Evolutionary conservation across 2,329 filamentous ascomycete genomes (phyloP).

Genomic region (Talaromyces sp.): DNA sequence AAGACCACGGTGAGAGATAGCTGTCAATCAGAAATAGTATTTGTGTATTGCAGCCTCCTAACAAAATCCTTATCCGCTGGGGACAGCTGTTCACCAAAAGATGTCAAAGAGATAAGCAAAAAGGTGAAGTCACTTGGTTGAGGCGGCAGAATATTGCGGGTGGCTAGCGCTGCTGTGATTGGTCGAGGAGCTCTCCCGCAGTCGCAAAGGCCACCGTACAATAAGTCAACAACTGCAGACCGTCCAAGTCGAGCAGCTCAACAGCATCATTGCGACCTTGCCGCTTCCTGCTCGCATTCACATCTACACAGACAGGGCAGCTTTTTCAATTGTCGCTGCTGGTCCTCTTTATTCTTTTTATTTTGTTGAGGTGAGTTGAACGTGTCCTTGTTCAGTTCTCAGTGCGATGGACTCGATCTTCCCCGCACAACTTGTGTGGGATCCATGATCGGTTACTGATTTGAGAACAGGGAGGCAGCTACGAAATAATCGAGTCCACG

Average conservation of each 20-base stretch:
- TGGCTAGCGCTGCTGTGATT: conserved; percentile 27
- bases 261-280: conserved; percentile 17
- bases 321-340: conserved; percentile 18
- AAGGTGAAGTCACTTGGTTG: not conserved
- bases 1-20: not conserved
- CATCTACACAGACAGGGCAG: conserved; percentile 20
- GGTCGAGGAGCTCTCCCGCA: conserved; percentile 21
- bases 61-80: not conserved
- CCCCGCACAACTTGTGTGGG: conserved; percentile 18
- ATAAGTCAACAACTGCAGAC: conserved; percentile 21
- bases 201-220: conserved; percentile 40
- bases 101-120: not conserved
- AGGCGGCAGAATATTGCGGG: conserved; percentile 24
- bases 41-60: not conserved
- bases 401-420: conserved; percentile 21
- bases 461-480: conserved; percentile 23
- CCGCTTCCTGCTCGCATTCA: conserved; percentile 23
- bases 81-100: not conserved
- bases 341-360: conserved; percentile 14
- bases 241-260: conserved; percentile 7
- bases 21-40: not conserved
- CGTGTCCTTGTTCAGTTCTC: not conserved
- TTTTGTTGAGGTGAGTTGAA: not conserved
- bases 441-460: conserved; percentile 23
- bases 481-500: conserved; percentile 19